phyloP scores from a whole-genome alignment of 2,329 filamentous ascomycete species.

The Monilinia fructicola region DNA sequence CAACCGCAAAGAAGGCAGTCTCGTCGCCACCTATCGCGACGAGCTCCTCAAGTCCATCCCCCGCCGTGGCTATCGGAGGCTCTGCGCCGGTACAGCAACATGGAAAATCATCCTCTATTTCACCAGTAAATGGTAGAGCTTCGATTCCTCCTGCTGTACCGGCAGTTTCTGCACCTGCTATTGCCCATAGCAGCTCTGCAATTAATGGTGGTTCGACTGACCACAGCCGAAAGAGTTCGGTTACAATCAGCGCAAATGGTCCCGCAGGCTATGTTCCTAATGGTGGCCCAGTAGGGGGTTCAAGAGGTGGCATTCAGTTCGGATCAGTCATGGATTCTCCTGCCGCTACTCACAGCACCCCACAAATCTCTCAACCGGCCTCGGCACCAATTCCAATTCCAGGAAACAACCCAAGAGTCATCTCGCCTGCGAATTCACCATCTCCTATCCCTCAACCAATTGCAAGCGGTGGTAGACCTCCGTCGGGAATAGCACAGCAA shows the following conservation, averaged over 20 bases:
- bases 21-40: slow-evolving; percentile 61
- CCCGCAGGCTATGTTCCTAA: slow-evolving; percentile 74
- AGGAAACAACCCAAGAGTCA: slow-evolving; percentile 65
- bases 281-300: slow-evolving; percentile 64
- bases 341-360: slow-evolving; percentile 64
- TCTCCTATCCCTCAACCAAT: slow-evolving; percentile 90
- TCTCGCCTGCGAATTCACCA: slow-evolving; percentile 83
- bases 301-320: slow-evolving; percentile 72
- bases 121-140: slow-evolving; percentile 82
- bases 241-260: slow-evolving; percentile 86
- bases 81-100: slow-evolving; percentile 55
- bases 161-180: slow-evolving; percentile 55
- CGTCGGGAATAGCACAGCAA: slow-evolving; percentile 69
- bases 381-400: slow-evolving; percentile 63
- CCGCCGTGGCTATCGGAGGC: slow-evolving; percentile 56
- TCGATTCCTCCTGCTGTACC: slow-evolving; percentile 70
- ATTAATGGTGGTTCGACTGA: slow-evolving; percentile 70
- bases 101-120: slow-evolving; percentile 65
- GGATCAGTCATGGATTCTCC: slow-evolving; percentile 72
- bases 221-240: slow-evolving; percentile 82
- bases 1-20: slow-evolving; percentile 63
- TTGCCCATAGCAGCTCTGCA: slow-evolving; percentile 61
- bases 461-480: slow-evolving; percentile 70
- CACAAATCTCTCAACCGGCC: slow-evolving; percentile 50
- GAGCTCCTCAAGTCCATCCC: slow-evolving; percentile 54